phyloP scores from a whole-genome alignment of 2,329 filamentous ascomycete species.

The Paecilomyces niveus region DNA sequence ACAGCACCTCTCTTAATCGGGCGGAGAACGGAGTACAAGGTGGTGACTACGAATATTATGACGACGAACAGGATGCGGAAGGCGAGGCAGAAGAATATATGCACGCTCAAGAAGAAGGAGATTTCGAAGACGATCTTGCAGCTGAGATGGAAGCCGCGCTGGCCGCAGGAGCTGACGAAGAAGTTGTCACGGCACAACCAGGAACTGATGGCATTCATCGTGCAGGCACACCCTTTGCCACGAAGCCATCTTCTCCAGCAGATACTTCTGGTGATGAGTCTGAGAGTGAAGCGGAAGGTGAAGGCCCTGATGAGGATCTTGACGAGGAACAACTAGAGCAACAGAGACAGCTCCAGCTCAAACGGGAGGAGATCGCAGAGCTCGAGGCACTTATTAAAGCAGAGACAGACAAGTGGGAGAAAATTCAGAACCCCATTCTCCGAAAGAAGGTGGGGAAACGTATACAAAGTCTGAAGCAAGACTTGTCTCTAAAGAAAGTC shows the following conservation, averaged over 20 bases:
- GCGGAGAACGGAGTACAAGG: slow-evolving; percentile 36
- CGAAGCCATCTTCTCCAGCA: slow-evolving; percentile 24
- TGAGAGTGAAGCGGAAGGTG: slow-evolving; percentile 30
- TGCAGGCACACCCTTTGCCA: slow-evolving; percentile 24
- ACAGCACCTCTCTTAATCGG: slow-evolving; percentile 43
- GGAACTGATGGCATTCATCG: slow-evolving; percentile 16
- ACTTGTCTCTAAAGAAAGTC: slow-evolving; percentile 37
- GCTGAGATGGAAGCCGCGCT: slow-evolving; percentile 38
- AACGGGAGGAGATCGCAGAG: slow-evolving; percentile 39
- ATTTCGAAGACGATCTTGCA: slow-evolving; percentile 35
- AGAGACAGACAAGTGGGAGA: slow-evolving; percentile 34
- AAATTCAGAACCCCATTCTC: slow-evolving; percentile 32
- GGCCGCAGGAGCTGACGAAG: slow-evolving; percentile 30
- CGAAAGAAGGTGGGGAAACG: slow-evolving; percentile 38
- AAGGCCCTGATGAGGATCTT: slow-evolving; percentile 28
- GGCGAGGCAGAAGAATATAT: slow-evolving; percentile 41
- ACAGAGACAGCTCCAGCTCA: slow-evolving; percentile 35
- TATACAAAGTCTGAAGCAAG: slow-evolving; percentile 37
- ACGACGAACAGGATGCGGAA: slow-evolving; percentile 44
- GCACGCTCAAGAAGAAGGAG: slow-evolving; percentile 24
- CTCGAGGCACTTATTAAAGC: slow-evolving; percentile 32
- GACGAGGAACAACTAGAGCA: slow-evolving; percentile 39
- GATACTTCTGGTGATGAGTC: slow-evolving; percentile 38
- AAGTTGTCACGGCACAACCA: slow-evolving; percentile 15
- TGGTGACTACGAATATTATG: slow-evolving; percentile 34